Base-by-base conservation (phyloP, 352 stramenopile genomes). In the Globisporangium yorkense region DNA sequence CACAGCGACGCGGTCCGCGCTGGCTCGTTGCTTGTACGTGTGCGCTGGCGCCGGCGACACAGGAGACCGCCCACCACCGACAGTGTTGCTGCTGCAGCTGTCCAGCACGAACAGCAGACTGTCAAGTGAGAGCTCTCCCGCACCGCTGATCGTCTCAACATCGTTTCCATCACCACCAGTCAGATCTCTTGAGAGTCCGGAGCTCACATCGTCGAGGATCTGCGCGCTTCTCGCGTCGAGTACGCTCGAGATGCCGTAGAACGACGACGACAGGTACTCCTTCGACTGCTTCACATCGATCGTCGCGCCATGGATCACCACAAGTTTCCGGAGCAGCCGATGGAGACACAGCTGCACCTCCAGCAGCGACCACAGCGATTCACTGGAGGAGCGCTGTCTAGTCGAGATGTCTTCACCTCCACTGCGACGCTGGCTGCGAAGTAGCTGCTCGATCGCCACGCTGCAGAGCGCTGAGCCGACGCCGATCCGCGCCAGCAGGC, bases 271-370 rank as follows among this genome's bases (percentile, higher is more conserved):
- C 31, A 75, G 21, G 51, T 76, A 70, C 29, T 70, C 64, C 48
- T 82, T 80, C 13, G 73, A 72, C 2, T 80, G 51, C 12, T 56
- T 71, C 21, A 65, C 59, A 18, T 61, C 64, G 51, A 71, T 69
- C 29, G 73, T 54, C 15, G 35, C 27, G 8, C 64, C 65, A 15
- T 61, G 55, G 5, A 35, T n/a, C 18, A 47, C 49, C 41, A 62
- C 31, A 45, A 78, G 24, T 49, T 76, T 83, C 13, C 71, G 71
- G 18, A 80, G 29, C 62, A 86, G 65, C 12, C 75, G 72, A 44
- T 84, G 63, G 27, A 86, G 61, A 45, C 63, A 74, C n/a, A 86
- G 80, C 51, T 81, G 71, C 33, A 81, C 61, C 63, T 86, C 75
- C 47, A 86, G 67, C 39, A 86, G 63, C 20, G 63, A 68, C 75